phyloP scores from a whole-genome alignment of 805 yeast species.

The Yamadazyma takamatsuzukensis region DNA sequence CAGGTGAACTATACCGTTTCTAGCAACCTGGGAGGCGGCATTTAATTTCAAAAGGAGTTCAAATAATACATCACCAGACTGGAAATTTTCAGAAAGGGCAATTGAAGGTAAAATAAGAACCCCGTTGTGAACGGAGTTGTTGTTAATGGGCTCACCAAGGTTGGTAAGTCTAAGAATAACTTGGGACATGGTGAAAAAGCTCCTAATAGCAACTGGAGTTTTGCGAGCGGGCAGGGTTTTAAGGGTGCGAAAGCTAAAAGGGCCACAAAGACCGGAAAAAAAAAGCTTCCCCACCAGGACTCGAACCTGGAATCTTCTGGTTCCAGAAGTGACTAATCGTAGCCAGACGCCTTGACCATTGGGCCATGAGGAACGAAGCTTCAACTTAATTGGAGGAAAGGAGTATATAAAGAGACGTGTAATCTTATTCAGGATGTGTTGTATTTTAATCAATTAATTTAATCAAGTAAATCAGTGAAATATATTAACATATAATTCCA shows the following conservation, averaged over 20 bases:
- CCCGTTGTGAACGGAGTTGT: slow-evolving; percentile 37
- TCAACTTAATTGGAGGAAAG: too few species aligned
- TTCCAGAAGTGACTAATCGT: slow-evolving; percentile 46
- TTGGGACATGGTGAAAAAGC: too few species aligned
- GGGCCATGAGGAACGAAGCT: slow-evolving; percentile 53
- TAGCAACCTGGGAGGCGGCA: slow-evolving; percentile 71
- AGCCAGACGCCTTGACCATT: slow-evolving; percentile 53
- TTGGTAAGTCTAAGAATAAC: slow-evolving; percentile 46
- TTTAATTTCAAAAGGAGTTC: slow-evolving; percentile 59
- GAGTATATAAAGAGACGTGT: too few species aligned
- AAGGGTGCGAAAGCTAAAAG: not conserved
- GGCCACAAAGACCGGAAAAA: slow-evolving; percentile 14
- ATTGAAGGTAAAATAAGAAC: slow-evolving; percentile 50
- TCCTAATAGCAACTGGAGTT: too few species aligned
- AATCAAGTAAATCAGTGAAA: too few species aligned
- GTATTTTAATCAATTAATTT: too few species aligned
- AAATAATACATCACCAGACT: slow-evolving; percentile 41
- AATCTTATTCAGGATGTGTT: too few species aligned
- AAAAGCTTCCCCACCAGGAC: slow-evolving; percentile 49
- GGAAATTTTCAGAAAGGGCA: slow-evolving; percentile 29
- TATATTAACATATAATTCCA: too few species aligned
- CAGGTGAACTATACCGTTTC: slow-evolving; percentile 69
- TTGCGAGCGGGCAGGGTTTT: too few species aligned
- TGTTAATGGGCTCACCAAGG: slow-evolving; percentile 44
- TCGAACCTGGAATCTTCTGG: slow-evolving; percentile 52